Conservation (phyloP, 257 asterid species). For the Nicotiana attenuata region DNA sequence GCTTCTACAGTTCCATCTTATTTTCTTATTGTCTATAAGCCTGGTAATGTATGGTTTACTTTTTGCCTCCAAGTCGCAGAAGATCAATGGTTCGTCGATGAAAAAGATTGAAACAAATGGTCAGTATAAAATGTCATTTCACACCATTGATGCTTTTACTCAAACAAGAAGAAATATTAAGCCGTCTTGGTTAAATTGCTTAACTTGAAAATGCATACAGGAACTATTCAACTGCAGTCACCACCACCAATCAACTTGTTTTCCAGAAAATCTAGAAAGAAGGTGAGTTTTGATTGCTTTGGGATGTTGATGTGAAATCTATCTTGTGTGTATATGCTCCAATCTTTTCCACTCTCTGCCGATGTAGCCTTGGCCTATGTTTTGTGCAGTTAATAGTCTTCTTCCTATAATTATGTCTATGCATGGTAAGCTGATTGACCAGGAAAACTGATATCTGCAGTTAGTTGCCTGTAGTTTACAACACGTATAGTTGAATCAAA, state of each 20-base stretch:
- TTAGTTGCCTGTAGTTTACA: not conserved
- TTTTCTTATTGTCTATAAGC: not conserved
- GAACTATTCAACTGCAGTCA: slow-evolving; percentile 34
- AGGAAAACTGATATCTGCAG: not conserved
- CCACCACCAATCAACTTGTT: slow-evolving; percentile 32
- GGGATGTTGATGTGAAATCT: not conserved
- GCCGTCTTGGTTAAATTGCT: not conserved
- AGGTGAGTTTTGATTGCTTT: slow-evolving; percentile 27
- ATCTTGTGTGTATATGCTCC: not conserved
- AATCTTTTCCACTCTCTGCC: not conserved
- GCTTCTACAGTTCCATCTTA: slow-evolving; percentile 1
- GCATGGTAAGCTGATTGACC: not conserved
- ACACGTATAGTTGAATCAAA: not conserved
- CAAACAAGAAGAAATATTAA: not conserved
- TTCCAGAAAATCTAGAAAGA: slow-evolving; percentile 52
- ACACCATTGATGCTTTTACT: not conserved
- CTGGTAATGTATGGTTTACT: not conserved
- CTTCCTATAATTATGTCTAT: not conserved
- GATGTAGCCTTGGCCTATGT: not conserved
- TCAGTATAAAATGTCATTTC: not conserved
- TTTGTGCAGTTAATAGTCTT: not conserved
- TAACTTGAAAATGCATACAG: slow-evolving; percentile 28
- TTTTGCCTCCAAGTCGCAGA: slow-evolving; percentile 16
- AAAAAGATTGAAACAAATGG: slow-evolving; percentile 24
- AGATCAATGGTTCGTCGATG: not conserved